A percentile compares a stretch with the other conserved stretches of the same genome.
Evolutionary conservation across 139 green algal genomes (phyloP).

Genomic region (Volvox reticuliferus): DNA sequence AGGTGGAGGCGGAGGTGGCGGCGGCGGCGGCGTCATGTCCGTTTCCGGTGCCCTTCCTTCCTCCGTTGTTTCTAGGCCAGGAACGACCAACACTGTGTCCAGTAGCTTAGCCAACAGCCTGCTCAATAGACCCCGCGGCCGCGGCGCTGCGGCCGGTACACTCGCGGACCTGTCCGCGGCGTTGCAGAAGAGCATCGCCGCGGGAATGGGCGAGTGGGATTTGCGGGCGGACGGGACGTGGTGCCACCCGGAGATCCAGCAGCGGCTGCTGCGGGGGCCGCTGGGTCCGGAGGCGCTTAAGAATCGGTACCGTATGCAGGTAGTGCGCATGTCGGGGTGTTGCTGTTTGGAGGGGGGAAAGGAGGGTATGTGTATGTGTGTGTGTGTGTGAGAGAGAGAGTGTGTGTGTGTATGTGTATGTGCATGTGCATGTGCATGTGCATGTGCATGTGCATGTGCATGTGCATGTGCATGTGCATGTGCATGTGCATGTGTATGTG

Average conservation of each 20-base stretch:
- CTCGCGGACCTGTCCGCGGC: constrained; percentile 31
- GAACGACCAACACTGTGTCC: not conserved
- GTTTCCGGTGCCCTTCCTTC: not conserved
- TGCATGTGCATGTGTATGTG: too few species aligned
- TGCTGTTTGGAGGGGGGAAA: not conserved
- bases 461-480: too few species aligned
- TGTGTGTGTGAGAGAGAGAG: too few species aligned
- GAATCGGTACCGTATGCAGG: constrained; percentile 38
- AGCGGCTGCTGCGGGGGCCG: constrained; percentile 46
- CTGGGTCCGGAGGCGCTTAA: constrained; percentile 56
- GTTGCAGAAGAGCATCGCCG: constrained; percentile 28
- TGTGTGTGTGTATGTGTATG: too few species aligned
- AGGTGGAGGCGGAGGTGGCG: too few species aligned
- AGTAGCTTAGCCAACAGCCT: not conserved
- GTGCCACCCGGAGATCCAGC: constrained; percentile 11
- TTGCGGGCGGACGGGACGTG: constrained; percentile 40
- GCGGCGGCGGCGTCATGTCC: not conserved
- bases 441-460: too few species aligned
- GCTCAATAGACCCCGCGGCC: not conserved
- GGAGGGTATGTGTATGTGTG: not conserved
- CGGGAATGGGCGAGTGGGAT: constrained; percentile 60
- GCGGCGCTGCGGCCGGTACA: not conserved
- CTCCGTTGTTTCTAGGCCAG: not conserved
- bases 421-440: too few species aligned
- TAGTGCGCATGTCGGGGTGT: not conserved